A percentile compares a stretch with the other conserved stretches of the same genome.
These are phyloP conservation scores for Zasmidium cellare DNA, from an alignment of 2,329 filamentous ascomycete species.

Conservation along the genomic window DNA sequence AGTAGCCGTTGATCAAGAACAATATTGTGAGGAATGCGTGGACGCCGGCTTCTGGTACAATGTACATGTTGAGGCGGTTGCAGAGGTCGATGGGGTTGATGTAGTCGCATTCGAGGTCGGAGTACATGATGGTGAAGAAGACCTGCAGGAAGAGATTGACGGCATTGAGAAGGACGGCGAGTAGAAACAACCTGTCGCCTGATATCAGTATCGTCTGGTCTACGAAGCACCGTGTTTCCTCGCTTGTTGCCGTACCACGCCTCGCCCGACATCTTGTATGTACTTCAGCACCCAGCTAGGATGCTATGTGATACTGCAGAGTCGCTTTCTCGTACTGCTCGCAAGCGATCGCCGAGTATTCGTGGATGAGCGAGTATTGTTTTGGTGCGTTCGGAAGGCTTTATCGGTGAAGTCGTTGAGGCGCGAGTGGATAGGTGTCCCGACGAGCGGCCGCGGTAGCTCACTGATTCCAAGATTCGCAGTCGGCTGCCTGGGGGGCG, in stretches of 20 bases:
- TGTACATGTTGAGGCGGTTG: conserved; percentile 99
- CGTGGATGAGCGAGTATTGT: not conserved
- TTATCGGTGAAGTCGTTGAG: not conserved
- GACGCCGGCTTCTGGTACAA: conserved; percentile 95
- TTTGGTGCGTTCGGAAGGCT: not conserved
- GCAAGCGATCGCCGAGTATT: not conserved
- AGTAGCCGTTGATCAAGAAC: conserved; percentile 98
- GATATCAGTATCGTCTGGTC: not conserved
- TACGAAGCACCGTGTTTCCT: conserved; percentile 2
- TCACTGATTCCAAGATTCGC: not conserved
- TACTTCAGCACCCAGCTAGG: not conserved
- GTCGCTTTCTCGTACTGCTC: not conserved
- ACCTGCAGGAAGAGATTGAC: conserved; percentile 99
- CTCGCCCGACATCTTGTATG: conserved; percentile 39
- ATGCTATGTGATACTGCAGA: not conserved
- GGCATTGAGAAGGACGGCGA: conserved; percentile 98
- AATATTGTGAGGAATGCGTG: conserved; percentile 94
- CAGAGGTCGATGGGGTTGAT: conserved; percentile 99
- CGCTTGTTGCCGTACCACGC: conserved; percentile 32
- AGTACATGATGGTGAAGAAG: conserved; percentile 99
- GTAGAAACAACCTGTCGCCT: conserved; percentile 74
- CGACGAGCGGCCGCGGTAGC: not conserved
- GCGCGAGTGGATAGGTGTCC: not conserved
- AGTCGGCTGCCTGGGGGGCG: not conserved
- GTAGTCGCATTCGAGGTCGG: conserved; percentile 99